A percentile compares a stretch with the other conserved stretches of the same genome.
Conservation (phyloP, 495 filamentous ascomycete genomes). For the Jackrogersella minutella region DNA sequence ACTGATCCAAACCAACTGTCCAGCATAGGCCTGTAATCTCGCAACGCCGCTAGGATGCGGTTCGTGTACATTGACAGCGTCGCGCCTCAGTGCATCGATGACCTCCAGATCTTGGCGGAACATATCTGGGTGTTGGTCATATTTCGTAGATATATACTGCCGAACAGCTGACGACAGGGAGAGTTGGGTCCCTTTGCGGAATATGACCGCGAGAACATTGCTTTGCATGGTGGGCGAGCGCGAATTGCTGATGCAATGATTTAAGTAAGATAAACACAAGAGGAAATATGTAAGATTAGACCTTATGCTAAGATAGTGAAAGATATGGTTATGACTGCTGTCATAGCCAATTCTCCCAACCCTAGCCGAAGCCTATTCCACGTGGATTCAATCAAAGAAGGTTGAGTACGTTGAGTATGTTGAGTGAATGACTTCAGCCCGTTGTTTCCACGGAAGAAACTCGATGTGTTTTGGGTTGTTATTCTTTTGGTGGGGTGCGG, state of each 20-base stretch:
- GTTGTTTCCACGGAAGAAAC: conserved; percentile 6
- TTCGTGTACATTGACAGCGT: conserved; percentile 87
- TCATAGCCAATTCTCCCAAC: background rate
- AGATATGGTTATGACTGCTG: background rate
- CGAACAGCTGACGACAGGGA: conserved; percentile 83
- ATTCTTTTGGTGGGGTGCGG: conserved; percentile 32
- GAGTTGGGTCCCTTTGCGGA: conserved; percentile 81
- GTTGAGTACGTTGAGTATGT: too few relatives aligned
- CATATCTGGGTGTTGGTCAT: conserved; percentile 99
- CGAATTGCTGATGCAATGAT: background rate
- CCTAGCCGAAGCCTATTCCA: background rate
- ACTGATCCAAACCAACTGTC: conserved; percentile 90
- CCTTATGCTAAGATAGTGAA: background rate
- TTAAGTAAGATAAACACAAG: background rate
- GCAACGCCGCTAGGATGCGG: conserved; percentile 88
- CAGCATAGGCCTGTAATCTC: conserved; percentile 88
- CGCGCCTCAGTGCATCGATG: conserved; percentile 81
- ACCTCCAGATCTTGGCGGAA: conserved; percentile 87
- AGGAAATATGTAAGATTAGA: background rate
- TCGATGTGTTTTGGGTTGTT: conserved; percentile 14
- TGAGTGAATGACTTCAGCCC: conserved; percentile 31
- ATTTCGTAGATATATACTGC: conserved; percentile 97
- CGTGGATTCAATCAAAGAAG: background rate
- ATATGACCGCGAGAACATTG: conserved; percentile 73
- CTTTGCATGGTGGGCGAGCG: conserved; percentile 39